Evolutionary conservation across 2,329 filamentous ascomycete genomes (phyloP).

Genomic region (Fusarium bulbicola): DNA sequence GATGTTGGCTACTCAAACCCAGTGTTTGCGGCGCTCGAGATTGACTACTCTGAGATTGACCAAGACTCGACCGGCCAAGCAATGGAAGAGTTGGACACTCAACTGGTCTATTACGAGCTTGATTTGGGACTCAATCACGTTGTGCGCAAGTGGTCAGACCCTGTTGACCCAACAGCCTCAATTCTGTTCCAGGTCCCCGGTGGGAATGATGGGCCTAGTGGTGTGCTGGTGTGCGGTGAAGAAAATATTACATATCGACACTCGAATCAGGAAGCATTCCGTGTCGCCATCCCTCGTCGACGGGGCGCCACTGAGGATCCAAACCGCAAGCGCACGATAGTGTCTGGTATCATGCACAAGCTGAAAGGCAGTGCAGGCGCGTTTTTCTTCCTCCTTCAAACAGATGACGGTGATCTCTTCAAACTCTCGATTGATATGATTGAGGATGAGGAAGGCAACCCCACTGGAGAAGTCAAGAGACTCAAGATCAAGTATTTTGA

Average conservation of each 20-base stretch:
- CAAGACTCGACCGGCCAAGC: slow-evolving; percentile 89
- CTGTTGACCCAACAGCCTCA: slow-evolving; percentile 88
- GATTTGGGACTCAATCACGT: slow-evolving; percentile 98
- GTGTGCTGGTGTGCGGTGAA: slow-evolving; percentile 92
- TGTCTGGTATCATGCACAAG: slow-evolving; percentile 96
- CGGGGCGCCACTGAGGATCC: slow-evolving; percentile 92
- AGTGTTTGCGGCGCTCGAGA: slow-evolving; percentile 92
- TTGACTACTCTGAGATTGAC: slow-evolving; percentile 91
- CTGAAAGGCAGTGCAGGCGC: slow-evolving; percentile 82
- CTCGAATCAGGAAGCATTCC: slow-evolving; percentile 89
- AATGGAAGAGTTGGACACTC: slow-evolving; percentile 83
- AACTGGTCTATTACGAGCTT: slow-evolving; percentile 96
- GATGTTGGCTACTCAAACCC: slow-evolving; percentile 98
- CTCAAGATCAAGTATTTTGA: slow-evolving; percentile 98
- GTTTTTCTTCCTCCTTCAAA: slow-evolving; percentile 97
- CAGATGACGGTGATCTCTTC: slow-evolving; percentile 97
- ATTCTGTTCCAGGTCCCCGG: slow-evolving; percentile 96
- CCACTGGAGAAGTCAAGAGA: slow-evolving; percentile 81
- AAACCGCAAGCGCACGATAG: slow-evolving; percentile 85
- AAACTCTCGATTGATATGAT: slow-evolving; percentile 94
- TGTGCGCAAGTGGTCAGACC: slow-evolving; percentile 94
- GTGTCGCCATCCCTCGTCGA: slow-evolving; percentile 87
- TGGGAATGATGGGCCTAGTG: slow-evolving; percentile 91
- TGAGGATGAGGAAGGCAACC: slow-evolving; percentile 79
- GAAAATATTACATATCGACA: slow-evolving; percentile 98